Conservation (phyloP, 2,329 filamentous ascomycete genomes). For the Nectriaceae sp. region DNA sequence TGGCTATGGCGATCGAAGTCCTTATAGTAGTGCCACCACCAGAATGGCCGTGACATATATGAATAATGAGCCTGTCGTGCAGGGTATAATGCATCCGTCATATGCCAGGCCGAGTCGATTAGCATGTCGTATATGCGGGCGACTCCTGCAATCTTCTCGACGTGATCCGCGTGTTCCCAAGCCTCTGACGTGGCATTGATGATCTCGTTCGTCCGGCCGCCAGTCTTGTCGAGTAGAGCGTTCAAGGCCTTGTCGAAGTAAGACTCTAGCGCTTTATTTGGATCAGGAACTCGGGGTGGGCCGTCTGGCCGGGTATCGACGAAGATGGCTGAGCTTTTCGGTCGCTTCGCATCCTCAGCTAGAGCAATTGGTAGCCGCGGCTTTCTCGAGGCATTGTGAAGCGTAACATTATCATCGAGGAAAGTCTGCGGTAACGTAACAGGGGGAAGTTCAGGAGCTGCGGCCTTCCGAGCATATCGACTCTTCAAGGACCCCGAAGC, state of each 20-base stretch:
- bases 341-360: slow-evolving; percentile 32
- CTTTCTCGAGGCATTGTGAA: slow-evolving; percentile 24
- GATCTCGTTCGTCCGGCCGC: slow-evolving; percentile 16
- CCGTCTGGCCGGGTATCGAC: slow-evolving; percentile 25
- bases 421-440: slow-evolving; percentile 61
- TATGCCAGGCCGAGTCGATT: slow-evolving; percentile 39
- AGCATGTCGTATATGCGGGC: slow-evolving; percentile 36
- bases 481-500: slow-evolving; percentile 29
- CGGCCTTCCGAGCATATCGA: slow-evolving; percentile 34
- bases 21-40: slow-evolving; percentile 43
- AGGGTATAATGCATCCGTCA: slow-evolving; percentile 36
- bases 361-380: slow-evolving; percentile 35
- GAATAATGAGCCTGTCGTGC: slow-evolving; percentile 35
- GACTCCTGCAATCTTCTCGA: slow-evolving; percentile 21
- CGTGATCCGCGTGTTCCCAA: slow-evolving; percentile 10
- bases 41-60: slow-evolving; percentile 39
- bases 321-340: slow-evolving; percentile 34
- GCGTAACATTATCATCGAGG: slow-evolving; percentile 49
- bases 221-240: slow-evolving; percentile 18
- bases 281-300: slow-evolving; percentile 21
- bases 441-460: slow-evolving; percentile 47
- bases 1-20: slow-evolving; percentile 33
- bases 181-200: slow-evolving; percentile 3
- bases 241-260: slow-evolving; percentile 35
- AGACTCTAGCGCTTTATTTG: slow-evolving; percentile 28